Evolutionary conservation across 192 early-diverging fungal genomes (phyloP), one percentile per base, ranked within the genome.

Genomic region (Tieghemiomyces parasiticus): DNA sequence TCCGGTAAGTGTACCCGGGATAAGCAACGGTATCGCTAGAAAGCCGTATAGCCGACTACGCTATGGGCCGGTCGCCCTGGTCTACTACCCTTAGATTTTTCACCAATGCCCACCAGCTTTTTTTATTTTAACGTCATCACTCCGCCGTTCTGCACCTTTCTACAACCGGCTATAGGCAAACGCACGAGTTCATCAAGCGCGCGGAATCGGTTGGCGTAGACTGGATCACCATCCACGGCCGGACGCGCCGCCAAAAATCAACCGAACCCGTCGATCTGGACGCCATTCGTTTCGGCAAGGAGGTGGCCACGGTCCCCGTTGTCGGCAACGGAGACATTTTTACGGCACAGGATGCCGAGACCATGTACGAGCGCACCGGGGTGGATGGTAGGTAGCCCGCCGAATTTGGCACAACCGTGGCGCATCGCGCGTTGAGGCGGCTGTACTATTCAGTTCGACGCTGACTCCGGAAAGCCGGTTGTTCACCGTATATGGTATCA

Each of bases 301-400:
- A 93, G 60, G 73, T 77, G 0, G 79, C 87, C 4, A 65, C 62
- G 0, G 83, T 95, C 0, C 94, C 94, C 31, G 81, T 93, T 0
- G 70, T 97, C 26, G 89, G 87, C 14, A 97, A 97, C 64, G 94
- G 94, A 29, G 78, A 82, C 59, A 78, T 97, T 4, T 92, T 90
- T 68, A 73, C 79, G 6, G 29, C 79, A 1, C 61, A 76, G 33
- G 90, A 94, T 61, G 94, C 89, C 0, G 74, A 92, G 16, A 58
- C 65, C 20, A 84, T 88, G 62, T 84, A 87, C n/a, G 71, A 75
- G 10, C 61, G 78, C 24, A 95, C 92, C 2, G 82, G 84, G 4
- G 82, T 87, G 1, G 81, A 91, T 60, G 93, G 89, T 76, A 67
- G 28, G 64, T 52, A 10, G 19, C 26, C 20, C 28, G n/a, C n/a